Conservation (phyloP, 306 rosid genomes). For the Vigna trinervia region DNA sequence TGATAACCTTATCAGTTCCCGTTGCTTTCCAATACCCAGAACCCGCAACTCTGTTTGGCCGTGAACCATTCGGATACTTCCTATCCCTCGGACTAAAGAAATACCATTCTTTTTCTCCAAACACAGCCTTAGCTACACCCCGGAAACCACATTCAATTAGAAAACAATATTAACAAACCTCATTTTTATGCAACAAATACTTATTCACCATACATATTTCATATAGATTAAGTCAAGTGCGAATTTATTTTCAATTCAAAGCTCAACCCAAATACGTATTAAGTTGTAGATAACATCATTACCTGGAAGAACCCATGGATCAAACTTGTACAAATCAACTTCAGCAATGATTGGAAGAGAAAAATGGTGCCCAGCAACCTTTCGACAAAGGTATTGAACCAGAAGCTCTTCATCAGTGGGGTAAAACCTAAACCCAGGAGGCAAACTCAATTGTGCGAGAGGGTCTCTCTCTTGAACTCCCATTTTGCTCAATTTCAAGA, state of each 20-base stretch:
- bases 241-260: no score
- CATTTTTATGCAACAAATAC: no score
- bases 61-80: slow-evolving; percentile 87
- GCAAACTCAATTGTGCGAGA: slow-evolving; percentile 73
- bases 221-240: no score
- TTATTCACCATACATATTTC: no score
- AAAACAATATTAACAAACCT: not conserved
- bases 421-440: slow-evolving; percentile 89
- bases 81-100: slow-evolving; percentile 90
- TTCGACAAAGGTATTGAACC: slow-evolving; percentile 84
- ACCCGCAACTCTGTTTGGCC: slow-evolving; percentile 94
- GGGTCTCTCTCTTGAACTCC: slow-evolving; percentile 67
- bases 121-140: slow-evolving; percentile 71
- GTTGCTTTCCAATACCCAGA: slow-evolving; percentile 99
- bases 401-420: slow-evolving; percentile 95
- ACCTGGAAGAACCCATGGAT: slow-evolving; percentile 93
- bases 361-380: slow-evolving; percentile 92
- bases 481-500: slow-evolving; percentile 47
- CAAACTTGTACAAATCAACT: slow-evolving; percentile 87
- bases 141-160: not conserved
- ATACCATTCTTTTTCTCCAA: slow-evolving; percentile 97
- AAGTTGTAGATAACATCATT: not conserved
- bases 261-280: no score
- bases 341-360: slow-evolving; percentile 80
- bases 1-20: slow-evolving; percentile 82